Percentiles rank a stretch among this genome's conserved stretches.
Conservation (phyloP, 2,329 filamentous ascomycete species). For the Cryphonectria naterciae region DNA sequence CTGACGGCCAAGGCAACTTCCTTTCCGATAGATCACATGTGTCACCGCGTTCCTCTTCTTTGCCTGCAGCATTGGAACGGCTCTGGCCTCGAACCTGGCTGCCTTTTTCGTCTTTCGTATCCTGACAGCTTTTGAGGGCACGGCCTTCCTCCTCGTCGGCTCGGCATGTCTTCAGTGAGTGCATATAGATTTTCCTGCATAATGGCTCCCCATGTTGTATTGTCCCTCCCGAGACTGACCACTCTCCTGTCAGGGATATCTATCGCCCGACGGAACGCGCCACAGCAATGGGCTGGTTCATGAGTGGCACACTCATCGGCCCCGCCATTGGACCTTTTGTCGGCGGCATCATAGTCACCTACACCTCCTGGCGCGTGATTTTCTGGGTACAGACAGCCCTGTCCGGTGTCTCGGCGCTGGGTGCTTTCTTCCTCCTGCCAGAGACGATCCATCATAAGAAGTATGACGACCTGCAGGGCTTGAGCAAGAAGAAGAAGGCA, state of each 20-base stretch:
- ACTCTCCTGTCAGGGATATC: constrained; percentile 44
- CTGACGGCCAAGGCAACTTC: constrained; percentile 6
- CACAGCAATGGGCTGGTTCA: constrained; percentile 69
- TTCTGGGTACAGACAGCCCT: constrained; percentile 73
- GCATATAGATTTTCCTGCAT: neutral
- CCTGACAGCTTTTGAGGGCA: constrained; percentile 72
- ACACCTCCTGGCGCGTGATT: constrained; percentile 67
- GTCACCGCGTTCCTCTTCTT: constrained; percentile 62
- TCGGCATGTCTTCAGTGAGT: constrained; percentile 61
- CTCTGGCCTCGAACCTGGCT: constrained; percentile 66
- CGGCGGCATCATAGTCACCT: constrained; percentile 72
- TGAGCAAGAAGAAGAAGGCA: constrained; percentile 47
- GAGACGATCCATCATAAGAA: constrained; percentile 68
- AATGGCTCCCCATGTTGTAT: too few relatives aligned
- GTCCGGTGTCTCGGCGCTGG: constrained; percentile 57
- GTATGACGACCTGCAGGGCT: constrained; percentile 56
- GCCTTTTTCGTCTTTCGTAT: constrained; percentile 71
- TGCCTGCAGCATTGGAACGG: constrained; percentile 67
- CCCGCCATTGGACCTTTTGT: constrained; percentile 67
- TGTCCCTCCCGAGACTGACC: neutral
- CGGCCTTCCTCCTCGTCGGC: constrained; percentile 69
- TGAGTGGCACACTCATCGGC: constrained; percentile 67
- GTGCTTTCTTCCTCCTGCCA: constrained; percentile 64
- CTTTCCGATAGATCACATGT: constrained; percentile 51
- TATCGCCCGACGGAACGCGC: constrained; percentile 65